Evolutionary conservation across 163 green algal species (phyloP).

Genomic region (Trebouxiophyceae sp.): DNA sequence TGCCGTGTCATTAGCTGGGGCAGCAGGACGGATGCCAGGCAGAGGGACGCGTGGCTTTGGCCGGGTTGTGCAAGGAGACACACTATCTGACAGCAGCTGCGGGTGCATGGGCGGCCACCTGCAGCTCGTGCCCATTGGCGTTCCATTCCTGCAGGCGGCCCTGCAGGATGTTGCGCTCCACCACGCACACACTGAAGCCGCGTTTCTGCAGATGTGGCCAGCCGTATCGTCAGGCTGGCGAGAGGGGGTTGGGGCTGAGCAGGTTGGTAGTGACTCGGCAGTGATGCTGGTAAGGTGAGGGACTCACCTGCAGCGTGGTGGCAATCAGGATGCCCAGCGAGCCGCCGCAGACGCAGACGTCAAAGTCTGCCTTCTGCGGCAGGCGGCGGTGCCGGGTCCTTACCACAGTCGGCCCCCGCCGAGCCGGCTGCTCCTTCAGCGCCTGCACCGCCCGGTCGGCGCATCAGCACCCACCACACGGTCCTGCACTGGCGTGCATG

Average conservation of each 20-base stretch:
- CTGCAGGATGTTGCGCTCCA: conserved; percentile 59
- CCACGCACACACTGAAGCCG: conserved; percentile 50
- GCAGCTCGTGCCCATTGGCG: conserved; percentile 72
- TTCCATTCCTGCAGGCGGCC: conserved; percentile 89
- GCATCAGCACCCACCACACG: not conserved
- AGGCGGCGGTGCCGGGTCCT: conserved; percentile 10
- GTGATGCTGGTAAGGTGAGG: not conserved
- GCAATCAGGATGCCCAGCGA: conserved; percentile 88
- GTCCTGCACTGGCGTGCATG: no score
- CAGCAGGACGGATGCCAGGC: not conserved
- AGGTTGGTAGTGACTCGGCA: not conserved
- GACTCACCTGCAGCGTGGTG: conserved; percentile 40
- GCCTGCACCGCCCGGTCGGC: no score
- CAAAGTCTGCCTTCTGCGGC: conserved; percentile 33
- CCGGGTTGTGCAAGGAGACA: not conserved
- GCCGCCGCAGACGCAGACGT: conserved; percentile 83
- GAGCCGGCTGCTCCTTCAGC: not conserved
- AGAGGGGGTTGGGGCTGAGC: not conserved
- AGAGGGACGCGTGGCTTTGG: not conserved
- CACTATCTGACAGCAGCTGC: no score
- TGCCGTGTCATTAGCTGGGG: not conserved
- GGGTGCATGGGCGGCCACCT: conserved; percentile 7
- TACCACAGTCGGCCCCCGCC: conserved; percentile 21
- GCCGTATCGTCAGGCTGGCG: not conserved
- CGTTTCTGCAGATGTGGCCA: conserved; percentile 22